Percentiles rank a stretch among this genome's conserved stretches.
These are phyloP conservation scores for Entrophospora sp. DNA, from an alignment of 192 early-diverging fungal species.

Conservation along the genomic window DNA sequence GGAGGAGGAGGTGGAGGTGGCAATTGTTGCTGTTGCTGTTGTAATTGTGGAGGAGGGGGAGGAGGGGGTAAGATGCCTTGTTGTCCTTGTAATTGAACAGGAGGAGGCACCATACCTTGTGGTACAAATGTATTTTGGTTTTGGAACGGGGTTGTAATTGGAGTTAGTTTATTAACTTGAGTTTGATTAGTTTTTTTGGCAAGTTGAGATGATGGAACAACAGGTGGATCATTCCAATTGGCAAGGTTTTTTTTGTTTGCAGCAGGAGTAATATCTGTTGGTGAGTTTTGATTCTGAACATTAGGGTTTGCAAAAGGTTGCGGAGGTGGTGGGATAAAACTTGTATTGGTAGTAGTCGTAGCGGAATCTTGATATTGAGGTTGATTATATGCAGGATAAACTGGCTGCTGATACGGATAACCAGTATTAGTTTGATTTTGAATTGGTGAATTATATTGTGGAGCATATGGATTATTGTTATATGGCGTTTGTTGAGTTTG, in stretches of 20 bases:
- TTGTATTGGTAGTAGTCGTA: too few species aligned
- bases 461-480: slow-evolving; percentile 9
- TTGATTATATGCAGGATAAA: slow-evolving; percentile 9
- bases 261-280: slow-evolving; percentile 27
- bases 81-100: slow-evolving; percentile 27
- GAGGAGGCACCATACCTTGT: slow-evolving; percentile 3
- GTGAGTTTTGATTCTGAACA: slow-evolving; percentile 23
- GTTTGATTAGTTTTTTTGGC: slow-evolving; percentile 24
- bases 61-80: background rate
- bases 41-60: slow-evolving; percentile 20
- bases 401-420: slow-evolving; percentile 23
- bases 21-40: background rate
- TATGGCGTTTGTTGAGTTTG: slow-evolving; percentile 15
- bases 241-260: slow-evolving; percentile 36
- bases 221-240: slow-evolving; percentile 54
- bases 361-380: slow-evolving; percentile 14
- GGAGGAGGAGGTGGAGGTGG: slow-evolving; percentile 28
- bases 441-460: slow-evolving; percentile 23
- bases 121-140: slow-evolving; percentile 26
- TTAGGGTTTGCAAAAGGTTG: slow-evolving; percentile 26
- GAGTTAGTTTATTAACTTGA: slow-evolving; percentile 15
- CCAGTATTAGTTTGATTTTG: slow-evolving; percentile 27
- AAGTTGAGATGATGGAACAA: slow-evolving; percentile 23
- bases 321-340: slow-evolving; percentile 23
- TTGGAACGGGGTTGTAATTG: slow-evolving; percentile 35